Base-by-base conservation (phyloP, 305 asterid species). In the Fraxinus baroniana region DNA sequence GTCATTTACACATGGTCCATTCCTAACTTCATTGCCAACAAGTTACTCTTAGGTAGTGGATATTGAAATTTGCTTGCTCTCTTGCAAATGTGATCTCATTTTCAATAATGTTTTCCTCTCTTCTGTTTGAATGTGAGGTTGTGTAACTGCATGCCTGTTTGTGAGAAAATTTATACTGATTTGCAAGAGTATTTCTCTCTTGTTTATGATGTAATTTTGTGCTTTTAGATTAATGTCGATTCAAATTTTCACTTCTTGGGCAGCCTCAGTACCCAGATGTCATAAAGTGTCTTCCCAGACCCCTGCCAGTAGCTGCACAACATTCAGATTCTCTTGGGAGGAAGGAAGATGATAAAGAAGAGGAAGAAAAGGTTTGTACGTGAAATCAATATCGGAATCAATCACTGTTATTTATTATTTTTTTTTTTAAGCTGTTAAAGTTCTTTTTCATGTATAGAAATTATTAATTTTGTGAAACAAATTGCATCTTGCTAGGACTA, bases 221-320 rank as follows among this genome's bases (percentile, higher is more conserved):
- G 39, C 37, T 68, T 68, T 68, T 28, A 30, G 39, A 68, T 68
- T 28, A 28, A 26, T 68, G 15, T 13, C 13, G 39, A 13, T 68
- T 22, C 74, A 76, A 79, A 73, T 70, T 81, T 83, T 52, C 84
- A 17, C 82, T 80, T 88, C 15, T 77, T 73, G 86, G 81, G 92
- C 93, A 90, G 98, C 90, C 91, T 36, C 92, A 87, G 80, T 86
- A 89, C 86, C 76, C 84, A 82, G 98, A 94, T 84, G 37, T 87
- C 35, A 90, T 81, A 70, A 92, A 86, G 89, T 87, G 96, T 86
- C 98, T 94, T 90, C 98, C 99, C 41, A 93, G 91, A 84, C 99
- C 99, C 60, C 87, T 90, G 87, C 91, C 97, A 17, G 84, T 89
- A 78, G 90, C 93, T 84, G 88, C 87, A 55, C 89, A 87, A 86